Evolutionary conservation across 371 early-diverging fungal species (phyloP), one percentile per base, ranked within the genome.

Genomic region (Conidiobolus coronatus): DNA sequence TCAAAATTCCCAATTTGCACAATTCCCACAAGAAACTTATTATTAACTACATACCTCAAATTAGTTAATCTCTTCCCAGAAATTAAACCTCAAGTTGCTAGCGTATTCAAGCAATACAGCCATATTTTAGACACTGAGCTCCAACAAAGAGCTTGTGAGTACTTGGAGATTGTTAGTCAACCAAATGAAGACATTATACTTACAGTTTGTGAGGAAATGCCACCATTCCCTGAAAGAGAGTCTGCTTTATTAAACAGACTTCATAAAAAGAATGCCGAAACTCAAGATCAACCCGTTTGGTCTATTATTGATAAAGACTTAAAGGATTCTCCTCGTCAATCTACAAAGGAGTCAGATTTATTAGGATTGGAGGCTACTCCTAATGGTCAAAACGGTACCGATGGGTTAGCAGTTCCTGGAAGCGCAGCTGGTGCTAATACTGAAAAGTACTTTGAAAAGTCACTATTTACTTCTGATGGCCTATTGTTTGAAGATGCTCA

Each of bases 121-220:
- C 73, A 81, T 49, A 88, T 86, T 0, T 55, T 92, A 50, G 93
- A 94, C 57, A 75, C 81, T 1, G 97, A 96, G 64, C 59, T 96
- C 17, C 93, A 92, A 59, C 93, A 95, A 57, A 75, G 97, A 35
- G 92, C 95, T 0, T 83, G 82, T 52, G 97, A 96, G 61, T 96
- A 95, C 61, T 70, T 89, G 40, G 72, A 86, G 1, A 66, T 96
- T 38, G 77, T 77, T 12, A 79, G 74, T 1, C 63, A 78, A 63
- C 77, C 81, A 4, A 72, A 75, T 14, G 88, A 87, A 17, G 87
- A 84, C 14, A 62, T 95, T 45, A 55, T 96, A 7, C 83, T 82
- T 39, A 77, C 80, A 0, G 82, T 91, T 17, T 92, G 90, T 54
- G 95, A 92, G 48, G 90, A 92, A 56, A 91, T 95, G 88, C 95